Evolutionary conservation across 768 basidiomycete species (phyloP), one percentile per base, ranked within the genome.

Genomic region (Tricholoma bakamatsutake): DNA sequence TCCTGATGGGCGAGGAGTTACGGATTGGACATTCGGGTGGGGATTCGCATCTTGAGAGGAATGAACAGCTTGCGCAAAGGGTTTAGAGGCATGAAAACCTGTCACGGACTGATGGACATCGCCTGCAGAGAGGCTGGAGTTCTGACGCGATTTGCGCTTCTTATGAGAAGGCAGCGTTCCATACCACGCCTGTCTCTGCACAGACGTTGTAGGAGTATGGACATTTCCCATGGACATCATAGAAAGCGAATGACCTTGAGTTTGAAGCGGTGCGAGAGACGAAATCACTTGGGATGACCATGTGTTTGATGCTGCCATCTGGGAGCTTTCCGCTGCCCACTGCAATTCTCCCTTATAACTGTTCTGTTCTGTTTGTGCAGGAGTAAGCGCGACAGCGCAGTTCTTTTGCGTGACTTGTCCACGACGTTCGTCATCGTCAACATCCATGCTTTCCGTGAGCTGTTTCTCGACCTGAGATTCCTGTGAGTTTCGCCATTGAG

Each of bases 401-500:
- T 37, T 27, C 24, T 27, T 24, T 27, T 27, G 24, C 5, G 43
- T 45, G 34, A 31, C 45, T 35, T 21, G 50, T 9, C n/a, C 11
- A 43, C 46, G 28, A 21, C 30, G 21, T 31, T 24, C n/a, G 33
- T 56, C 50, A 13, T 50, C 54, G 12, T 67, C 66, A 4, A 58
- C 33, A 10, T 64, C 64, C 42, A 67, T 54, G 33, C 66, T 70
- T 62, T 79, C 79, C 0, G 80, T 80, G 31, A 82, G 69, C n/a
- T 80, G 76, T 30, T 69, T 68, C 58, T 79, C 77, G 18, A 82
- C 79, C 10, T 61, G 56, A 7, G 64, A 62, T 4, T 33, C 46
- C 30, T 48, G 46, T 31, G 28, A 48, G n/a, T 30, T 4, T 31
- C 17, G 28, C 15, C 28, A 48, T 4, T 31, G 46, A 9, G 28